These are phyloP conservation scores for Saitoella complicata DNA, from an alignment of 805 yeast species.

Conservation along the genomic window DNA sequence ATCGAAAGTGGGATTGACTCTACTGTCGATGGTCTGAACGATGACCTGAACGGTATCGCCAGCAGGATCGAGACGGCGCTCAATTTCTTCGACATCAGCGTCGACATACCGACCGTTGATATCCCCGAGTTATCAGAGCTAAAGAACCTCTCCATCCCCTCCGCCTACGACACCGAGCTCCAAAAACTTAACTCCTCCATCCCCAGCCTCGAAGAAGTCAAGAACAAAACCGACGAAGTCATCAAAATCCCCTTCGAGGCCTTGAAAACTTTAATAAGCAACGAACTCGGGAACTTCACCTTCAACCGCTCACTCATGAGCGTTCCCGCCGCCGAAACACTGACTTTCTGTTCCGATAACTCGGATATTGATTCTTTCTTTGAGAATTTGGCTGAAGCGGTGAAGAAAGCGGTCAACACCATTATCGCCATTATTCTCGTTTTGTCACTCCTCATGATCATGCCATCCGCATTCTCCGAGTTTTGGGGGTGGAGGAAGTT, in stretches of 20 bases:
- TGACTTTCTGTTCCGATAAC: constrained; percentile 24
- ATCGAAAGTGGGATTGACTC: constrained; percentile 47
- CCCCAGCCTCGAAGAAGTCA: constrained; percentile 52
- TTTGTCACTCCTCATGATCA: constrained; percentile 26
- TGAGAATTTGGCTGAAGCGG: constrained; percentile 16
- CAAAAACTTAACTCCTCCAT: constrained; percentile 33
- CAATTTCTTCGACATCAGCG: constrained; percentile 36
- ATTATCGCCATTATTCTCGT: constrained; percentile 27
- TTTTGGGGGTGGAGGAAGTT: constrained; percentile 33
- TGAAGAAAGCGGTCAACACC: constrained; percentile 25
- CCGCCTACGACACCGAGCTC: constrained; percentile 42
- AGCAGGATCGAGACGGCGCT: constrained; percentile 37
- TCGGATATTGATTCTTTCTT: constrained; percentile 27
- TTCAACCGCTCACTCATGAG: constrained; percentile 23
- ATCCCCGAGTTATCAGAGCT: constrained; percentile 38
- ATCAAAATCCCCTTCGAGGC: constrained; percentile 45
- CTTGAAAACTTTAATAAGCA: constrained; percentile 16
- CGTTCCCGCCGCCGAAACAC: constrained; percentile 25
- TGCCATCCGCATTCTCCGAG: constrained; percentile 32
- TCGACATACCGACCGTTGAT: constrained; percentile 20
- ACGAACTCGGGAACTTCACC: constrained; percentile 8
- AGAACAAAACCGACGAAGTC: constrained; percentile 37
- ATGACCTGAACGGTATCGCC: constrained; percentile 39
- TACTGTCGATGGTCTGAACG: constrained; percentile 47
- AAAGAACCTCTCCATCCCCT: constrained; percentile 46